Base-by-base conservation (phyloP, 2,329 filamentous ascomycete species). In the Sclerotinia glacialis region DNA sequence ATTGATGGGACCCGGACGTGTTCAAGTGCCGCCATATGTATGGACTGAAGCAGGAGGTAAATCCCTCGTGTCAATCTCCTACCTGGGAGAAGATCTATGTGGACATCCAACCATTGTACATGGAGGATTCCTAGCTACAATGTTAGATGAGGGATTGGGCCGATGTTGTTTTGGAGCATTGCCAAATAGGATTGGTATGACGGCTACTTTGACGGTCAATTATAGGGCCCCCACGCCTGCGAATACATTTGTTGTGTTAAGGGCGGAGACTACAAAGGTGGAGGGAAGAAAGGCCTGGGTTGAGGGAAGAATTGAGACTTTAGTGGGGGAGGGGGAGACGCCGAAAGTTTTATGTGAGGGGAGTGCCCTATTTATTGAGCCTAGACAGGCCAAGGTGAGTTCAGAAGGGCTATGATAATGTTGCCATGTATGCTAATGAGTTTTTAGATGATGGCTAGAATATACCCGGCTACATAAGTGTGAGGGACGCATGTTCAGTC, bases 241-340 rank as follows among this genome's bases (percentile, higher is more conserved):
- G 7, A 85, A 86, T 28, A 85, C 85, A 68, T 95, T 90, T 75
- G 81, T 96, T 40, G 91, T 96, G 53, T 79, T 99, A 67, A 84
- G 85, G 69, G 93, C 92, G 5, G 85, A 87, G 76, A 97, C 93
- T 26, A 88, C 86, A 12, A 93, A 90, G 80, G 90, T 94, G 1
- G 93, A 98, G 76, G 94, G 95, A 0, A 84, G 95, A 69, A 98
- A 98, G 81, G 94, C 93, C 16, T 97, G 92, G 92, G 92, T 97
- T 1, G 89, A 91, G 79, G 95, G 92, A 1, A 85, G 86, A 72
- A 88, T 98, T 73, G 93, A 97, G 83, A 89, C 91, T 65, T 79
- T 98, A 68, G 85, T 85, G 34, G 81, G 80, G 72, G 82, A 86
- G 44, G 86, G 86, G 11, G 84, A 88, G 78, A 81, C 83, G 72